Evolutionary conservation across 2,329 filamentous ascomycete species (phyloP).

Genomic region (Orbilia oligospora): DNA sequence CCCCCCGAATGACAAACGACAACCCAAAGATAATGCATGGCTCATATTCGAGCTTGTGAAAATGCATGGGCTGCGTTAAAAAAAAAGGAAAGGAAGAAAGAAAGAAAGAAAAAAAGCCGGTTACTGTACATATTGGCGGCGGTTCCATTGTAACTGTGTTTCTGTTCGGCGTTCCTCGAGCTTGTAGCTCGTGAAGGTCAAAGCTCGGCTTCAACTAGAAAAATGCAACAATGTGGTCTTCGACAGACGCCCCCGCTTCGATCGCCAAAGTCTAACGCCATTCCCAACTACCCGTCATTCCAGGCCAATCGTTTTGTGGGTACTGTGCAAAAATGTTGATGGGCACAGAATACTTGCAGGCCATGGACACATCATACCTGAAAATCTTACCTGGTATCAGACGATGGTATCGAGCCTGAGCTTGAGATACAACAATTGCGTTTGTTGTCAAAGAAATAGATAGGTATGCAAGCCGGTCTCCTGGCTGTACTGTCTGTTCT

Average conservation of each 20-base stretch:
- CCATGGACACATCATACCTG: slow-evolving; percentile 1
- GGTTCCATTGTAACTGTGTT: not conserved
- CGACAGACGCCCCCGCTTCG: slow-evolving; percentile 1
- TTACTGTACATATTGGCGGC: slow-evolving; percentile 1
- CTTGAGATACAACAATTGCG: not conserved
- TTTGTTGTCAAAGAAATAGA: not conserved
- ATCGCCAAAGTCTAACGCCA: slow-evolving; percentile 30
- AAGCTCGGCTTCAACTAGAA: slow-evolving; percentile 4
- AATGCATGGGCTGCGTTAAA: slow-evolving; percentile 2
- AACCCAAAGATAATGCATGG: not conserved
- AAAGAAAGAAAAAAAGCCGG: not conserved
- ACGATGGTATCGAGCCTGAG: not conserved
- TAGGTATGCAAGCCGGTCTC: not conserved
- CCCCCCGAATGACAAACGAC: not conserved
- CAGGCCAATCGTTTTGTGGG: slow-evolving; percentile 11
- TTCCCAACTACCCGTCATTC: slow-evolving; percentile 4
- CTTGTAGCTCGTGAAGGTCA: too few species aligned
- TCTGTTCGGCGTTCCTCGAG: not conserved
- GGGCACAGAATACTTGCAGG: not conserved
- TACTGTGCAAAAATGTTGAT: not conserved
- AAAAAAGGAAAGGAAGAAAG: too few species aligned
- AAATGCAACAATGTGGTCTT: slow-evolving; percentile 13
- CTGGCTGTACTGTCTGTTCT: slow-evolving; percentile 8
- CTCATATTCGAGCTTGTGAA: not conserved
- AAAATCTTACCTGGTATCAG: not conserved